Evolutionary conservation across 2,329 filamentous ascomycete genomes (phyloP).

Genomic region (Amauroascus verrucosus): DNA sequence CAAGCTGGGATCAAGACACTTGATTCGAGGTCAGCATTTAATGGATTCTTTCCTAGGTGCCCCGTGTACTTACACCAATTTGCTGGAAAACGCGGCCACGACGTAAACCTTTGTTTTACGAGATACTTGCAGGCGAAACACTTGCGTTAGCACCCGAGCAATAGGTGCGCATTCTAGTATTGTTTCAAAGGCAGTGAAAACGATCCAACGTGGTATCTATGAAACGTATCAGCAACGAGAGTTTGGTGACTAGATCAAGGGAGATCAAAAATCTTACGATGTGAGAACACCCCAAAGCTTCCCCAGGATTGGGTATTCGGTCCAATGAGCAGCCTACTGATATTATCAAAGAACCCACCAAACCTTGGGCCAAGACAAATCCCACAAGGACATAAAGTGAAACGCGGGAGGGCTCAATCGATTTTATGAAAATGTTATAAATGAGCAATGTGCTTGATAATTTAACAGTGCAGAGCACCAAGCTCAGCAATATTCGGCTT

Average conservation of each 20-base stretch:
- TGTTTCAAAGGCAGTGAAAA: constrained; percentile 6
- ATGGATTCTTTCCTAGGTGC: not conserved
- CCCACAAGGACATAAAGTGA: not conserved
- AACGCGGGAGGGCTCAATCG: not conserved
- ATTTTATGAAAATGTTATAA: constrained; percentile 8
- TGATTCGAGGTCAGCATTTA: not conserved
- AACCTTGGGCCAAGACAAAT: not conserved
- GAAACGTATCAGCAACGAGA: not conserved
- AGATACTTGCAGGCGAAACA: not conserved
- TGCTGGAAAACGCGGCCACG: not conserved
- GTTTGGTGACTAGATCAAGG: not conserved
- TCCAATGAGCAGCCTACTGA: not conserved
- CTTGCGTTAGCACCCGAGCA: not conserved
- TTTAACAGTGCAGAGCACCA: constrained; percentile 7
- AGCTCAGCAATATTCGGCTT: constrained; percentile 2
- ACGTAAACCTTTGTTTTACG: not conserved
- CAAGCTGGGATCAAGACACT: constrained; percentile 3
- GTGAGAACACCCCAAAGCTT: not conserved
- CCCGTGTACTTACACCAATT: not conserved
- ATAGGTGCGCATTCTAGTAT: not conserved
- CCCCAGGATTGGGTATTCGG: not conserved
- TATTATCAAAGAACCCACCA: not conserved
- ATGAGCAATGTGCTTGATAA: constrained; percentile 1
- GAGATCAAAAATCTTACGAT: not conserved
- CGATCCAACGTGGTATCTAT: constrained; percentile 5